phyloP scores from a whole-genome alignment of 1,139 yeast species.

The Blastobotrys serpentis region DNA sequence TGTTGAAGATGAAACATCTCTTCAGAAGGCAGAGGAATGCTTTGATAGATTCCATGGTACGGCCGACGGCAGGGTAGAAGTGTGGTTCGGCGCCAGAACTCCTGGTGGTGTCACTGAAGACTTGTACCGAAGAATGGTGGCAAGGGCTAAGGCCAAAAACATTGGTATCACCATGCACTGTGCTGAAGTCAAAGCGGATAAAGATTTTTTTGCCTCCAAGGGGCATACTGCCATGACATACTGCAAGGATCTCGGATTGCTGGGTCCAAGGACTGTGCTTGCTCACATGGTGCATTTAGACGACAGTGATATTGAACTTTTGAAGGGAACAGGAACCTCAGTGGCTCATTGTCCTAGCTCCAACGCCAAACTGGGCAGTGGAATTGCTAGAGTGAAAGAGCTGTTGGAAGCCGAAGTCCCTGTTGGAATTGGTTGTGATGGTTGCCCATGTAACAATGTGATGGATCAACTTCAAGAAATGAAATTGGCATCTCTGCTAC shows the following conservation, averaged over 20 bases:
- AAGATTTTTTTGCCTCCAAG: conserved; percentile 14
- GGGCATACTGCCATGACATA: conserved; percentile 18
- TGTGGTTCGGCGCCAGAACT: conserved; percentile 20
- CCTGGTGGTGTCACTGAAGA: conserved; percentile 15
- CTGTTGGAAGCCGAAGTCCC: conserved; percentile 12
- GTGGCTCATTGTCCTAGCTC: conserved; percentile 20
- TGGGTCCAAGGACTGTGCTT: conserved; percentile 18
- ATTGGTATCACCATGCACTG: conserved; percentile 21
- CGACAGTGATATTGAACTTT: conserved; percentile 15
- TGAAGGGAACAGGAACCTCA: conserved; percentile 15
- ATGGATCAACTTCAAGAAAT: conserved; percentile 19
- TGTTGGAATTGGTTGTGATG: conserved; percentile 20
- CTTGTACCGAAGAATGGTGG: conserved; percentile 14
- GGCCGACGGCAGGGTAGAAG: conserved; percentile 17
- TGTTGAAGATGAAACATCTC: conserved; percentile 29
- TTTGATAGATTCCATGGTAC: conserved; percentile 25
- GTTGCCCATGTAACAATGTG: conserved; percentile 18
- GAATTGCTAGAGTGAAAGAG: conserved; percentile 17
- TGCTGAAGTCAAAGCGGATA: conserved; percentile 17
- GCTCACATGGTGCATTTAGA: conserved; percentile 19
- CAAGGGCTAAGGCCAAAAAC: conserved; percentile 12
- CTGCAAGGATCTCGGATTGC: conserved; percentile 15
- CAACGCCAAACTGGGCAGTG: conserved; percentile 18
- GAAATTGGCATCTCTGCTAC: conserved; percentile 18
- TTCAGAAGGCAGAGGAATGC: conserved; percentile 29